These are phyloP conservation scores for Thalassiosira oceanica DNA, from an alignment of 352 stramenopile species.

Conservation along the genomic window DNA sequence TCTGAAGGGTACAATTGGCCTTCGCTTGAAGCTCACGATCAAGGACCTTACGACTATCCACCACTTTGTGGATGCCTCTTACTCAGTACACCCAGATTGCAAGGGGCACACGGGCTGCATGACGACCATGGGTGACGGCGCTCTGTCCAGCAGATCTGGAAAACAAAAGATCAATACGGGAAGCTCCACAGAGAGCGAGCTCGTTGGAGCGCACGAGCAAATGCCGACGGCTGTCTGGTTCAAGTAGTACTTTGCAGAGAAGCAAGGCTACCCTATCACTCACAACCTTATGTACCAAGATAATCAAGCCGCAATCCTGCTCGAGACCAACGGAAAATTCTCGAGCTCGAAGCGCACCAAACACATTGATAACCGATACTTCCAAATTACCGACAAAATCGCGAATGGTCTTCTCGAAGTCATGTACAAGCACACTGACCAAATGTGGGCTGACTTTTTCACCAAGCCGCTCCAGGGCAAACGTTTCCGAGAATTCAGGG, in stretches of 20 bases:
- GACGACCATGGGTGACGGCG: conserved; percentile 36
- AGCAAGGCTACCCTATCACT: conserved; percentile 15
- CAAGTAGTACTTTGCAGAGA: conserved; percentile 18
- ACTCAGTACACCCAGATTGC: conserved; percentile 32
- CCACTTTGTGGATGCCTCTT: conserved; percentile 41
- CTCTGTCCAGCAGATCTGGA: neutral
- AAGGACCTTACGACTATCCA: conserved; percentile 4
- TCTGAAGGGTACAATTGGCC: conserved; percentile 12
- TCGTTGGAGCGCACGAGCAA: conserved; percentile 11
- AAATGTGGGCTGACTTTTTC: conserved; percentile 25
- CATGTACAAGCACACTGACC: conserved; percentile 2
- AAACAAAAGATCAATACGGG: conserved; percentile 38
- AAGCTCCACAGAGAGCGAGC: conserved; percentile 44
- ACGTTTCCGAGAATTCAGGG: neutral
- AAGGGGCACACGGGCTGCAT: conserved; percentile 40
- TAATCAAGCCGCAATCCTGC: conserved; percentile 30
- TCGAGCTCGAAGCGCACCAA: conserved; percentile 31
- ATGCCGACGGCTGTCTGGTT: conserved; percentile 9
- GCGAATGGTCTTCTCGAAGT: conserved; percentile 3
- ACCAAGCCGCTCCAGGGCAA: conserved; percentile 23
- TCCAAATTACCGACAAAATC: conserved; percentile 24
- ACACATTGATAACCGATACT: conserved; percentile 26
- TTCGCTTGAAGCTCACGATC: neutral
- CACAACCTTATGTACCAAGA: conserved; percentile 41
- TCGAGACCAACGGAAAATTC: conserved; percentile 25